phyloP scores from a whole-genome alignment of 2,329 filamentous ascomycete genomes.

The Pseudofabraea citricarpa region DNA sequence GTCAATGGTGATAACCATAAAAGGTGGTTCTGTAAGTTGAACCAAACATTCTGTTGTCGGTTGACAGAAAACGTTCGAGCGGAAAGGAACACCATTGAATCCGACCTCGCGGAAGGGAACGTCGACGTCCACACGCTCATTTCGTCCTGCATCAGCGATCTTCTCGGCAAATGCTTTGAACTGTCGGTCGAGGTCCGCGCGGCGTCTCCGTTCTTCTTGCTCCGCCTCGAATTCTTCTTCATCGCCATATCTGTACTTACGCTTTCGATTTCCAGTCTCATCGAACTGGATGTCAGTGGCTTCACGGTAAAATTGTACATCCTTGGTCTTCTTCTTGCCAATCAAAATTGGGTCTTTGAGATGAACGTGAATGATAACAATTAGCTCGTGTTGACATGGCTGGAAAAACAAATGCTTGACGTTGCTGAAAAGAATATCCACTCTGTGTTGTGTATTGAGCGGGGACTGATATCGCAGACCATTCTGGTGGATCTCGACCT shows the following conservation, averaged over 20 bases:
- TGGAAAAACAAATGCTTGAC: slow-evolving; percentile 99
- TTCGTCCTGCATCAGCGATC: slow-evolving; percentile 91
- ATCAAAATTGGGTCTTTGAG: slow-evolving; percentile 97
- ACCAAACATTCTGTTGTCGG: slow-evolving; percentile 96
- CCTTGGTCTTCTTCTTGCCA: slow-evolving; percentile 96
- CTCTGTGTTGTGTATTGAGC: slow-evolving; percentile 72
- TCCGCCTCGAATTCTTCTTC: slow-evolving; percentile 99
- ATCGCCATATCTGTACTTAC: slow-evolving; percentile 95
- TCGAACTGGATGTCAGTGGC: slow-evolving; percentile 98
- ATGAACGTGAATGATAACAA: slow-evolving; percentile 97
- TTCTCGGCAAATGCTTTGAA: slow-evolving; percentile 98
- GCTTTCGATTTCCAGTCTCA: slow-evolving; percentile 95
- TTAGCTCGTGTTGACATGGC: slow-evolving; percentile 90
- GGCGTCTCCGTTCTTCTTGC: slow-evolving; percentile 87
- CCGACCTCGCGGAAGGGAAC: slow-evolving; percentile 95
- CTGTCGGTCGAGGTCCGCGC: slow-evolving; percentile 88
- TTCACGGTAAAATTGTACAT: slow-evolving; percentile 97
- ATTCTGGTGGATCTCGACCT: slow-evolving; percentile 97
- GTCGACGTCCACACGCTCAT: slow-evolving; percentile 87
- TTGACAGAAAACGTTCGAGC: slow-evolving; percentile 92
- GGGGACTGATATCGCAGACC: slow-evolving; percentile 92
- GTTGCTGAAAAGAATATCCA: slow-evolving; percentile 96
- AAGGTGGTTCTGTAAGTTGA: slow-evolving; percentile 93
- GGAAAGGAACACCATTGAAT: slow-evolving; percentile 93
- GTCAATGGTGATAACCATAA: slow-evolving; percentile 90